A percentile compares a stretch with the other conserved stretches of the same genome.
Evolutionary conservation across 352 stramenopile genomes (phyloP).

Genomic region (Globisporangium nagaii): DNA sequence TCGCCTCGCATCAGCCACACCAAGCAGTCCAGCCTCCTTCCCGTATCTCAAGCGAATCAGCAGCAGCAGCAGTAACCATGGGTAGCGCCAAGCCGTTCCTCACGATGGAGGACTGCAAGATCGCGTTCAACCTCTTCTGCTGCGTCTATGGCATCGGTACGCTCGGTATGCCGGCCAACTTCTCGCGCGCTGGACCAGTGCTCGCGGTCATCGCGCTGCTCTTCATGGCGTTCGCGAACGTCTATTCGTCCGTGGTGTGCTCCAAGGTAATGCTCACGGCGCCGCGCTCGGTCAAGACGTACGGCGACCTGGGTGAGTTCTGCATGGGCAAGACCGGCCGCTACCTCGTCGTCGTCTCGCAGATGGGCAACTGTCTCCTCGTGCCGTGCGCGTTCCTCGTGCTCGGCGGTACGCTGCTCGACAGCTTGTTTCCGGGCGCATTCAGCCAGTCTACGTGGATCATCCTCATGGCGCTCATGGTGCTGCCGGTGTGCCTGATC

Average conservation of each 20-base stretch:
- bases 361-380: conserved; percentile 13
- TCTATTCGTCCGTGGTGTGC: conserved; percentile 19
- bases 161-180: conserved; percentile 25
- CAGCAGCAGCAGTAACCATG: too few species aligned
- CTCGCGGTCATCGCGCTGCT: conserved; percentile 18
- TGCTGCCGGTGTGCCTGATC: conserved; percentile 19
- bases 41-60: not conserved
- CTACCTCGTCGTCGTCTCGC: conserved; percentile 15
- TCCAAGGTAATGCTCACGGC: conserved; percentile 22
- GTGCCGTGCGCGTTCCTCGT: conserved; percentile 17
- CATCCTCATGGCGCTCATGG: conserved; percentile 18
- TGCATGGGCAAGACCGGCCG: conserved; percentile 17
- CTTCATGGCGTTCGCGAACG: conserved; percentile 22
- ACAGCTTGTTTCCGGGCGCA: conserved; percentile 13
- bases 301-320: conserved; percentile 26
- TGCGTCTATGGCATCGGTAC: conserved; percentile 24
- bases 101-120: conserved; percentile 24
- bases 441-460: conserved; percentile 20
- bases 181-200: conserved; percentile 16
- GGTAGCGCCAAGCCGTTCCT: conserved; percentile 15
- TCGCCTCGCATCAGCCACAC: too few species aligned
- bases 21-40: not conserved
- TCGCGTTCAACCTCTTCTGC: conserved; percentile 15
- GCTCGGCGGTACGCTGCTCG: conserved; percentile 15
- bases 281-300: conserved; percentile 19